These are phyloP conservation scores for Santalum album DNA, from an alignment of 164 flowering plant genomes.

Conservation along the genomic window DNA sequence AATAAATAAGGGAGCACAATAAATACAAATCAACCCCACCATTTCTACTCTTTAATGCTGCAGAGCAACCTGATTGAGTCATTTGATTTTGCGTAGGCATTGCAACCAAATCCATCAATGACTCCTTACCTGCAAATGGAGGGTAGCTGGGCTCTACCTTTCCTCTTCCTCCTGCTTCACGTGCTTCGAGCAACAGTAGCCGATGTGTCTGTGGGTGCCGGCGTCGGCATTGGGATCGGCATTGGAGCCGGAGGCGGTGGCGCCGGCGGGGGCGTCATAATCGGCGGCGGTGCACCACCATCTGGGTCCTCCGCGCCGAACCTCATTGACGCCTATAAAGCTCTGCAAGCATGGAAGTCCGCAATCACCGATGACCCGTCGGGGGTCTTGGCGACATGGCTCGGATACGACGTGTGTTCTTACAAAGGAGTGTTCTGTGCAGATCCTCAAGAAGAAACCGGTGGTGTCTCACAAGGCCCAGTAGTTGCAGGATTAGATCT, in stretches of 20 bases:
- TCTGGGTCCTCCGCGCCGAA: slow-evolving; percentile 21
- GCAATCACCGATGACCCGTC: slow-evolving; percentile 79
- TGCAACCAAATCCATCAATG: not conserved
- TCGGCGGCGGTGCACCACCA: slow-evolving; percentile 34
- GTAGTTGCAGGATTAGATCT: slow-evolving; percentile 69
- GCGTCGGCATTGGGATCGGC: slow-evolving; percentile 16
- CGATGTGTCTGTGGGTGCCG: slow-evolving; percentile 26
- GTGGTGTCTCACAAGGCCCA: too few relatives aligned
- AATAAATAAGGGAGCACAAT: too few relatives aligned
- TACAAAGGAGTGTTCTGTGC: slow-evolving; percentile 81
- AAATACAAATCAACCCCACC: too few relatives aligned
- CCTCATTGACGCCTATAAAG: slow-evolving; percentile 42
- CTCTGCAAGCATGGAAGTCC: slow-evolving; percentile 88
- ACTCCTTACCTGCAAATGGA: slow-evolving; percentile 15
- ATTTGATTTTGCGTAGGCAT: too few relatives aligned
- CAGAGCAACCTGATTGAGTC: too few relatives aligned
- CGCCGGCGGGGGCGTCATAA: slow-evolving; percentile 42
- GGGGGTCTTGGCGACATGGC: slow-evolving; percentile 51
- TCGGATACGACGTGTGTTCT: slow-evolving; percentile 73
- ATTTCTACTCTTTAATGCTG: too few relatives aligned
- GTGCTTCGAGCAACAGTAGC: slow-evolving; percentile 12
- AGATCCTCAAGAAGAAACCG: slow-evolving; percentile 7
- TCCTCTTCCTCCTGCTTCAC: slow-evolving; percentile 15
- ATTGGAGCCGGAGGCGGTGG: slow-evolving; percentile 36
- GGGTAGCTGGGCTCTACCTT: slow-evolving; percentile 11